Conservation (phyloP, 768 basidiomycete genomes). For the Scleroderma citrinum region DNA sequence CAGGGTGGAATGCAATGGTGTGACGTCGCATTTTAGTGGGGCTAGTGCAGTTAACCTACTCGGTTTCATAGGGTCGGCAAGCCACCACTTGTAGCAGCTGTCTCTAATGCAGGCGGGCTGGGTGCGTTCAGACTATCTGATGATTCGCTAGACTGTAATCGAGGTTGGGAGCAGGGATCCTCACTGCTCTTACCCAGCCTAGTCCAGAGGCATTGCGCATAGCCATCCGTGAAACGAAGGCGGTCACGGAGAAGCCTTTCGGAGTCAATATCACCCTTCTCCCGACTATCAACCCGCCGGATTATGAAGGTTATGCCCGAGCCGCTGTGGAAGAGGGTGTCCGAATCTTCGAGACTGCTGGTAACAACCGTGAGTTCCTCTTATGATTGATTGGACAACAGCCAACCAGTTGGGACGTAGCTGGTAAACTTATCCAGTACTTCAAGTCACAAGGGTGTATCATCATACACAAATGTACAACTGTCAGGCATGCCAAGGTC, state of each 20-base stretch:
- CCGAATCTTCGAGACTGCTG: conserved; percentile 89
- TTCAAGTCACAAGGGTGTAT: conserved; percentile 75
- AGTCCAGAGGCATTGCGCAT: conserved; percentile 71
- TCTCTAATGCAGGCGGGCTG: conserved; percentile 79
- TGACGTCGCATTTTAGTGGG: neutral
- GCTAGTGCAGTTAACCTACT: neutral
- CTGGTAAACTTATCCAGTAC: conserved; percentile 70
- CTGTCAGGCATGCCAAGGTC: conserved; percentile 80
- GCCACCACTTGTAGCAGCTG: conserved; percentile 67
- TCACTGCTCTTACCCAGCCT: conserved; percentile 88
- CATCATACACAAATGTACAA: conserved; percentile 89
- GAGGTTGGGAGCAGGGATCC: conserved; percentile 51
- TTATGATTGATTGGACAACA: neutral
- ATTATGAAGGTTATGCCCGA: conserved; percentile 79
- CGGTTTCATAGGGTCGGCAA: conserved; percentile 60
- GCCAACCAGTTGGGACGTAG: conserved; percentile 34
- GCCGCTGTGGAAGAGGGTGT: conserved; percentile 85
- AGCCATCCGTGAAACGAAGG: conserved; percentile 75
- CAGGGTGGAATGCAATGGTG: conserved; percentile 94
- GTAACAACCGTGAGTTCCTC: conserved; percentile 67
- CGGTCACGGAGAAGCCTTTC: conserved; percentile 67
- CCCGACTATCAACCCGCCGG: conserved; percentile 85
- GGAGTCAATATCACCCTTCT: conserved; percentile 86
- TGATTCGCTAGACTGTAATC: neutral
- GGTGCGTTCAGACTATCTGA: conserved; percentile 35